Conservation (phyloP, 352 stramenopile species). For the Pythium grandisporangium region DNA sequence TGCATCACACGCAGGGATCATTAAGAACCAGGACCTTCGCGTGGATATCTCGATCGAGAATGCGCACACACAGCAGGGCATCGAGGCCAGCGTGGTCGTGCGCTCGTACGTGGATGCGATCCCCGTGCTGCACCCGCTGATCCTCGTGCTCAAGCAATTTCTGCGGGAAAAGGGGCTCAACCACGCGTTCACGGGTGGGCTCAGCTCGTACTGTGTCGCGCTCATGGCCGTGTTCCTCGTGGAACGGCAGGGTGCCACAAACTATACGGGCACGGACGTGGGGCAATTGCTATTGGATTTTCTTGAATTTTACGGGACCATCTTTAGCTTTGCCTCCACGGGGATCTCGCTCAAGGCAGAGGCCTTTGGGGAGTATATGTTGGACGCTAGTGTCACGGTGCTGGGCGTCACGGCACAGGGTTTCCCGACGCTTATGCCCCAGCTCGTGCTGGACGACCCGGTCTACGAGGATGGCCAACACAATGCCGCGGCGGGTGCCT, state of each 20-base stretch:
- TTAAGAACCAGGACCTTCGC: slow-evolving; percentile 38
- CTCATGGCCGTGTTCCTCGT: slow-evolving; percentile 81
- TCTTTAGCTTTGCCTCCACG: slow-evolving; percentile 69
- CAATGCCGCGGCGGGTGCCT: slow-evolving; percentile 68
- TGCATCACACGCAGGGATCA: too few species aligned
- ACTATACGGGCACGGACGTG: slow-evolving; percentile 14
- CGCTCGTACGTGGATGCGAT: slow-evolving; percentile 59
- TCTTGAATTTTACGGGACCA: slow-evolving; percentile 84
- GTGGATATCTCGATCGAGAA: slow-evolving; percentile 90
- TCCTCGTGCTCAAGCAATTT: slow-evolving; percentile 83
- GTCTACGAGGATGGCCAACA: slow-evolving; percentile 70
- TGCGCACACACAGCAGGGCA: slow-evolving; percentile 61
- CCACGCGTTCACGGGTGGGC: slow-evolving; percentile 81
- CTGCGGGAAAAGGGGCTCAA: slow-evolving; percentile 84
- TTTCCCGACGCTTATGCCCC: slow-evolving; percentile 41
- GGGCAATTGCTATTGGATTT: slow-evolving; percentile 81
- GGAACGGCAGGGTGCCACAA: slow-evolving; percentile 35
- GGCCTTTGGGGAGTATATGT: slow-evolving; percentile 71
- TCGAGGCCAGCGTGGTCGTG: slow-evolving; percentile 80
- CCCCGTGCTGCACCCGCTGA: slow-evolving; percentile 62
- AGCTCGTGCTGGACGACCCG: slow-evolving; percentile 79
- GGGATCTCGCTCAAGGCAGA: slow-evolving; percentile 77
- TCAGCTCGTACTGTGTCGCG: slow-evolving; percentile 85
- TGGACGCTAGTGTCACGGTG: slow-evolving; percentile 12
- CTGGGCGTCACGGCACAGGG: slow-evolving; percentile 16